Base-by-base conservation (phyloP, 2,329 filamentous ascomycete genomes). In the Claviceps citrina region DNA sequence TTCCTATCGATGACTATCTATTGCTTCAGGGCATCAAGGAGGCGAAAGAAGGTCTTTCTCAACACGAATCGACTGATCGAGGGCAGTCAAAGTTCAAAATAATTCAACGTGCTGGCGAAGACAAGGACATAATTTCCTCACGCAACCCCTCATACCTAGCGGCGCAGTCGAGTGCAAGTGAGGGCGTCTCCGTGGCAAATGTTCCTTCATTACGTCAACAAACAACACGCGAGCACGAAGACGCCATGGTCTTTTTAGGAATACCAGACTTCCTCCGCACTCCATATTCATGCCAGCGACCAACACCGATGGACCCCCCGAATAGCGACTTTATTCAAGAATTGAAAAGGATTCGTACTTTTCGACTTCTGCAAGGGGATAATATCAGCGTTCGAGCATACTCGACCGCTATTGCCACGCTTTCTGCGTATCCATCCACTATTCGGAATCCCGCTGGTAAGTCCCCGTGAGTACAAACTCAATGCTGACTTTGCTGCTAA, bases 371-470 rank as follows among this genome's bases (percentile, higher is more conserved):
- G 2, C 77, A 71, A 1, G 74, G 76, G 7, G 86, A 95, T 50
- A 70, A 81, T 35, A 76, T 93, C 43, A 85, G 84, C 2, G 76
- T 87, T 0, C 74, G 85, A 36, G 86, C 89, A 0, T 96, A 96
- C 55, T 87, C 82, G 24, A 86, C 81, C 2, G 78, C 81, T 10
- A 93, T 96, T 47, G 85, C 91, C 5, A 65, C 83, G 0, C 58
- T 98, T 15, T 76, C 84, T 3, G 84, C 89, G 1, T 95, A 95
- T 51, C 85, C 87, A 0, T 61, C 67, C 47, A 42, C 37, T 4
- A 45, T 75, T 12, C 56, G 60, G 18, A 59, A 55, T 10, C 46
- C 60, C 15, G 50, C 56, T 48, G 67, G 68, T 68, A 51, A 55
- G 57, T 22, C n/a, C 8, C 4, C 7, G 20, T 31, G 15, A 3